A percentile compares a stretch with the other conserved stretches of the same genome.
Conservation (phyloP, 2,329 filamentous ascomycete species). For the Sarocladiaceae sp. region DNA sequence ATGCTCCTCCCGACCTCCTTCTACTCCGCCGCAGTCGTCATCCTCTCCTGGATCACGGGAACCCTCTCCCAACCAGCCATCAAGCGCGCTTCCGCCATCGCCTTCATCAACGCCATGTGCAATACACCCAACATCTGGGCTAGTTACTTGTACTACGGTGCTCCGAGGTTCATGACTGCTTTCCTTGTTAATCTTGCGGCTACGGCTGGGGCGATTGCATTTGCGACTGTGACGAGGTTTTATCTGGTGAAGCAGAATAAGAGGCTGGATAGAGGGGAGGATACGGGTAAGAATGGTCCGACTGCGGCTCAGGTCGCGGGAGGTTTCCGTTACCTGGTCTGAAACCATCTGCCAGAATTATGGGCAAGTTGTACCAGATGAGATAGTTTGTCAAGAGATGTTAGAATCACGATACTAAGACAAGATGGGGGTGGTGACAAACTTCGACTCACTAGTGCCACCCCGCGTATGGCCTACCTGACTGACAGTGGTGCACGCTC, state of each 20-base stretch:
- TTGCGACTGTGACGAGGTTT: constrained; percentile 20
- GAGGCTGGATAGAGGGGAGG: constrained; percentile 22
- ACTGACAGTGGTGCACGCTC: too few relatives aligned
- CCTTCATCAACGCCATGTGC: constrained; percentile 62
- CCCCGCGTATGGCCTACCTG: too few relatives aligned
- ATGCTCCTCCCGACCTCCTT: constrained; percentile 29
- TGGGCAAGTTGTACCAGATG: too few relatives aligned
- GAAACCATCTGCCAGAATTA: too few relatives aligned
- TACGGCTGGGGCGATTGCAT: constrained; percentile 21
- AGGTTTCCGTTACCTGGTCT: constrained; percentile 20
- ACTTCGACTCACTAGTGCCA: too few relatives aligned
- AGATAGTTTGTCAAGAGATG: too few relatives aligned
- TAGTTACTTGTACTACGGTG: constrained; percentile 53
- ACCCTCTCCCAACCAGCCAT: constrained; percentile 59
- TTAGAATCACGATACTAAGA: too few relatives aligned
- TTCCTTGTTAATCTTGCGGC: constrained; percentile 23
- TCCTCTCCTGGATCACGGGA: constrained; percentile 20
- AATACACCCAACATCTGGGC: constrained; percentile 57
- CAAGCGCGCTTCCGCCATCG: constrained; percentile 63
- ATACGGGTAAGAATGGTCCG: constrained; percentile 22
- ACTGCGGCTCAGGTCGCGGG: constrained; percentile 21
- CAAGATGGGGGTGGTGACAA: too few relatives aligned
- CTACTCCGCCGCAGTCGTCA: constrained; percentile 24
- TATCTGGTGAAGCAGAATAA: constrained; percentile 22
- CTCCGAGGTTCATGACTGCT: constrained; percentile 16